Evolutionary conservation across 2,329 filamentous ascomycete species (phyloP).

Genomic region (Colletotrichum viniferum): DNA sequence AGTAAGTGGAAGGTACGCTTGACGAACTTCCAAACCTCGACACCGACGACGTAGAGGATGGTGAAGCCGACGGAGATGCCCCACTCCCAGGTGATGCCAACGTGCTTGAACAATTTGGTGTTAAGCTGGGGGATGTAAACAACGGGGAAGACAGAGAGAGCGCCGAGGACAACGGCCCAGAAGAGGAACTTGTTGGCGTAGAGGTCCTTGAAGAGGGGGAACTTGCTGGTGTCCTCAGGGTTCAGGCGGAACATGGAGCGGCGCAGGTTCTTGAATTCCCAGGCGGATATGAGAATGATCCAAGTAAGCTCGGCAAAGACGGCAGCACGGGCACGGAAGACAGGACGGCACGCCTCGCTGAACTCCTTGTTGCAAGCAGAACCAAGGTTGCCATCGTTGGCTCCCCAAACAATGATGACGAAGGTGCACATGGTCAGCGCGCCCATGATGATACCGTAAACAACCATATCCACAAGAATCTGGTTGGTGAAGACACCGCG

Average conservation of each 20-base stretch:
- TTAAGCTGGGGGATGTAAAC: conserved; percentile 78
- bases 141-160: conserved; percentile 67
- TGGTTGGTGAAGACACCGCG: conserved; percentile 79
- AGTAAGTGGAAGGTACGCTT: conserved; percentile 64
- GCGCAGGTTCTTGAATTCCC: conserved; percentile 78
- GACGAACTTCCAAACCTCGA: conserved; percentile 74
- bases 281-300: conserved; percentile 75
- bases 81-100: conserved; percentile 77
- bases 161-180: conserved; percentile 66
- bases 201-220: conserved; percentile 65
- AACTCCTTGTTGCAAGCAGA: conserved; percentile 66
- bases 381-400: conserved; percentile 60
- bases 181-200: conserved; percentile 75
- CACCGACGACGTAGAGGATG: conserved; percentile 66
- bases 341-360: conserved; percentile 59
- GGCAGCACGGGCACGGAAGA: conserved; percentile 74
- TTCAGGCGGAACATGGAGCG: conserved; percentile 74
- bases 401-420: conserved; percentile 66
- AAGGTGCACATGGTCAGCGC: conserved; percentile 69
- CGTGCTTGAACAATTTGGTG: conserved; percentile 74
- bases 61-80: conserved; percentile 68
- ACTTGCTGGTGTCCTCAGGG: conserved; percentile 52
- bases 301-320: conserved; percentile 77
- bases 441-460: conserved; percentile 81
- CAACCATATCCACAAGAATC: conserved; percentile 78